These are phyloP conservation scores for Neocucurbitaria cava DNA, from an alignment of 2,329 filamentous ascomycete genomes.

Conservation along the genomic window DNA sequence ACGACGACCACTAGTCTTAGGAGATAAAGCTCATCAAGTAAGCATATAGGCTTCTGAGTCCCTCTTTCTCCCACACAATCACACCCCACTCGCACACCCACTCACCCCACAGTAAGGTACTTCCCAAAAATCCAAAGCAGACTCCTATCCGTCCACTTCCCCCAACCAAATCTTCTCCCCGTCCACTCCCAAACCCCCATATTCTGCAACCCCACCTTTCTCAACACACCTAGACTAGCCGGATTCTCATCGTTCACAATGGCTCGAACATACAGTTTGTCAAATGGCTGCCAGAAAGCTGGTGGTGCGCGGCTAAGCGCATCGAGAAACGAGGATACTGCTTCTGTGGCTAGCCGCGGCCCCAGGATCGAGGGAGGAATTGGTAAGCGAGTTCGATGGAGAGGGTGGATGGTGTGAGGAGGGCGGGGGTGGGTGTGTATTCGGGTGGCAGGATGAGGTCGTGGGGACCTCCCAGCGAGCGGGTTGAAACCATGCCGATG, in stretches of 20 bases:
- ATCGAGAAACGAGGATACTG: slow-evolving; percentile 31
- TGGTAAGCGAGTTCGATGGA: slow-evolving; percentile 30
- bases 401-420: slow-evolving; percentile 19
- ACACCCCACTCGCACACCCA: too few relatives aligned
- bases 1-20: too few relatives aligned
- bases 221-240: slow-evolving; percentile 39
- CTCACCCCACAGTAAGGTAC: too few relatives aligned
- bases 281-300: slow-evolving; percentile 31
- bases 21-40: too few relatives aligned
- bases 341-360: slow-evolving; percentile 28
- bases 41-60: too few relatives aligned
- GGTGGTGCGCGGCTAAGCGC: slow-evolving; percentile 20
- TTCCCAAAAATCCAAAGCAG: slow-evolving; percentile 35
- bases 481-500: slow-evolving; percentile 34
- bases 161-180: slow-evolving; percentile 33
- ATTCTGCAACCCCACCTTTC: slow-evolving; percentile 35
- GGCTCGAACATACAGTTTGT: slow-evolving; percentile 38
- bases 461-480: slow-evolving; percentile 15
- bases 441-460: slow-evolving; percentile 19
- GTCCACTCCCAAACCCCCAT: slow-evolving; percentile 36
- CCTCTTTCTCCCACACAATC: too few relatives aligned
- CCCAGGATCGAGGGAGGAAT: slow-evolving; percentile 30
- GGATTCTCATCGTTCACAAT: slow-evolving; percentile 43
- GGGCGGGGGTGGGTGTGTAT: slow-evolving; percentile 16
- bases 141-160: slow-evolving; percentile 31